Base-by-base conservation (phyloP, 805 yeast genomes). In the Teunomyces panamensis region DNA sequence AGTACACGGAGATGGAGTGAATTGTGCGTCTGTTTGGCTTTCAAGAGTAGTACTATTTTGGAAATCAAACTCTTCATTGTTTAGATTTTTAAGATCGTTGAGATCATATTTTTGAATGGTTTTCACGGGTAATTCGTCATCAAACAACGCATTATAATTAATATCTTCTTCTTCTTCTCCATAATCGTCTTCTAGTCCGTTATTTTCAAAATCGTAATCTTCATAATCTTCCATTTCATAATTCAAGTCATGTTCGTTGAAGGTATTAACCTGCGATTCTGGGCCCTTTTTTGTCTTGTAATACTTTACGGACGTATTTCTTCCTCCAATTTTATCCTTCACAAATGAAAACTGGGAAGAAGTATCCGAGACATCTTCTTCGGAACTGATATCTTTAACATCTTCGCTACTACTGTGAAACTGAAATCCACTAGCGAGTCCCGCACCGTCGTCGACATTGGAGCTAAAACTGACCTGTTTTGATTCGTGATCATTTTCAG, bases 331-430 rank as follows among this genome's bases (percentile, higher is more conserved):
- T 17, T 62, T 64, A 13, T 70, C 73, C 37, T 69, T 67, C 42
- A 78, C 81, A 52, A 81, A 81, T 1, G 85, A 80, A 52, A 80
- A 81, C 46, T 68, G 74, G 1, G 75, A 70, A 1, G 74, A 69
- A 20, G 49, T 42, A 13, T 52, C 53, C 8, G 50, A 51, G 5
- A 32, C 24, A 20, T 20, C 24, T 26, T 42, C 45, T 5, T 42
- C 45, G 10, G 43, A 39, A 20, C 32, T 35, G 17, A 14, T 17
- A 10, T 42, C 14, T 17, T 32, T 26, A 3, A 30, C 7, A 9
- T 30, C 29, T 10, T 30, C 45, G 9, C 29, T 17, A 9, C 41
- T 37, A 9, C 41, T 37, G 29, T 37, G n/a, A 9, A 37, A 37
- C 17, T 37, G 30, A 37, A 37, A 37, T 8, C 28, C 30, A n/a